Base-by-base conservation (phyloP, 2,329 filamentous ascomycete species). In the Aureobasidium sp. region DNA sequence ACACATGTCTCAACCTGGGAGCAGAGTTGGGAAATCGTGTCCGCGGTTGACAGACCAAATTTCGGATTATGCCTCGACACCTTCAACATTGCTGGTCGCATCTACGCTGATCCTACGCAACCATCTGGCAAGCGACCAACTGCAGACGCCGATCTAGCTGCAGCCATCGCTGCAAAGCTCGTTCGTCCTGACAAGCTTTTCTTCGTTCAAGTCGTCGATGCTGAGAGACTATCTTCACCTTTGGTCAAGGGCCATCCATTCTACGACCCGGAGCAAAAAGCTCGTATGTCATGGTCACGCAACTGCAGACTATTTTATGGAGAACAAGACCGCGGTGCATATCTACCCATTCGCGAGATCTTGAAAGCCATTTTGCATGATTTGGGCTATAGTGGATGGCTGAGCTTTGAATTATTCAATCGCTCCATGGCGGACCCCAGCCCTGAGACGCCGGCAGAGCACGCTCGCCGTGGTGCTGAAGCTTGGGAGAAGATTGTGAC, bases 141-240 rank as follows among this genome's bases (percentile, higher is more conserved):
- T 45, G 17, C 49, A 65, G 41, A 67, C 55, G 12, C 77, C 82
- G 2, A 72, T 75, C 48, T 58, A 7, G 55, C 42, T 17, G 15
- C 41, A 5, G 27, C 55, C 8, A 58, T 58, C 6, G 42, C 55
- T 31, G 11, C 55, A 25, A 58, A 37, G 22, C 55, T 58, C 15
- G 55, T 58, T 20, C 55, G 55, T 7, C 55, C 55, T 5, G 55
- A 58, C 15, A 90, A 88, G 71, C 79, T 93, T 0, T 90, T 91
- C 68, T 90, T 89, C 68, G 78, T 93, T 1, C 90, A 93, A 70
- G 80, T 92, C 8, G 88, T 89, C 3, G 89, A 93, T 69, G 89
- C 84, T 1, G 87, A 90, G 70, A 78, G 81, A 4, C 78, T 92
- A 5, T 31, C 22, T 27, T 67, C 73, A 8, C 87, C 87, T 0